These are phyloP conservation scores for Colletotrichum sansevieriae DNA, from an alignment of 2,329 filamentous ascomycete genomes.

Conservation along the genomic window DNA sequence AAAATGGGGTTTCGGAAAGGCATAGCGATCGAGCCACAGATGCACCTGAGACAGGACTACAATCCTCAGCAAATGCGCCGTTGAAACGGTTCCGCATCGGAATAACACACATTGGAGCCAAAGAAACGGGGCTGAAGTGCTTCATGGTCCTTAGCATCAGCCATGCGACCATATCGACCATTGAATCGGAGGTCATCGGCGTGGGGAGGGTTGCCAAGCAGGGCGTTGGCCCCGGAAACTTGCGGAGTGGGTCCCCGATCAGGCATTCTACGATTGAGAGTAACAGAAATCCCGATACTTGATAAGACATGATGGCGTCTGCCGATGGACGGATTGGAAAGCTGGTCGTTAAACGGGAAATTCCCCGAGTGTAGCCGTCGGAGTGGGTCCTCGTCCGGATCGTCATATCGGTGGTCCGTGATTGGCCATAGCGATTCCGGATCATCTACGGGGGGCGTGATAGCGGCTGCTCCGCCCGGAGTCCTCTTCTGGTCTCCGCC, in stretches of 20 bases:
- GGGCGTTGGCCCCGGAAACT: neutral
- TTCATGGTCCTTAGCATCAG: neutral
- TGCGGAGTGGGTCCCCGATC: slow-evolving; percentile 40
- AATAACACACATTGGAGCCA: neutral
- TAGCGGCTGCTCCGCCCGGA: too few species aligned
- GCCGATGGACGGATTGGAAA: neutral
- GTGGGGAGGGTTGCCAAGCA: slow-evolving; percentile 6
- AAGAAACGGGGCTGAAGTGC: neutral
- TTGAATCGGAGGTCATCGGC: slow-evolving; percentile 18
- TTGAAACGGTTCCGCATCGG: neutral
- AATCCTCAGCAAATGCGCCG: neutral
- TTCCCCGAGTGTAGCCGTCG: slow-evolving; percentile 22
- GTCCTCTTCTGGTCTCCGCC: too few species aligned
- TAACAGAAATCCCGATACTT: slow-evolving; percentile 14
- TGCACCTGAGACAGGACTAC: neutral
- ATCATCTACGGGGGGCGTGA: slow-evolving; percentile 6
- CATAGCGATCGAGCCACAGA: slow-evolving; percentile 17
- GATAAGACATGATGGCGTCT: slow-evolving; percentile 21
- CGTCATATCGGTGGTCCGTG: neutral
- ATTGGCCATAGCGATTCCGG: neutral
- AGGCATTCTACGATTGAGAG: slow-evolving; percentile 27
- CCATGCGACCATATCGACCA: slow-evolving; percentile 19
- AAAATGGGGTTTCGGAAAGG: slow-evolving; percentile 23
- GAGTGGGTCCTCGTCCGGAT: slow-evolving; percentile 35
- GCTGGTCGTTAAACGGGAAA: neutral